These are phyloP conservation scores for Podaxis sp. DNA, from an alignment of 768 basidiomycete genomes.

Conservation along the genomic window DNA sequence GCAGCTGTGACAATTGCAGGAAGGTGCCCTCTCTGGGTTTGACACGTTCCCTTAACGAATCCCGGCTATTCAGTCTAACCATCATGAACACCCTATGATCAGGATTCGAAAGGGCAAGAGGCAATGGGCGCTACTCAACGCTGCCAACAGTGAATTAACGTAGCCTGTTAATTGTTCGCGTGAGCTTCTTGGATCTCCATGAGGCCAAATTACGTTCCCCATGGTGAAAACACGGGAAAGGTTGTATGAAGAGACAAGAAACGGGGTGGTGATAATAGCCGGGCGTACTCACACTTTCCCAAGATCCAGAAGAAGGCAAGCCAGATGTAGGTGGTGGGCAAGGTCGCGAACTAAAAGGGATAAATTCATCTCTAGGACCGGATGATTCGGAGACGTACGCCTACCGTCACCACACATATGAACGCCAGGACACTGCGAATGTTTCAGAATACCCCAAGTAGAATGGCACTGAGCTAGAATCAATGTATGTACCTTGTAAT, in stretches of 20 bases:
- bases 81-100: slow-evolving; percentile 6
- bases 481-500: slow-evolving; percentile 35
- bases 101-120: background rate
- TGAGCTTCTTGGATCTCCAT: slow-evolving; percentile 1
- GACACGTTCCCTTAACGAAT: slow-evolving; percentile 41
- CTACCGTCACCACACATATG: slow-evolving; percentile 39
- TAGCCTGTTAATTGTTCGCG: slow-evolving; percentile 33
- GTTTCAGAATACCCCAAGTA: background rate
- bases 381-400: slow-evolving; percentile 12
- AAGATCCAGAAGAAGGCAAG: slow-evolving; percentile 50
- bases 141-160: slow-evolving; percentile 50
- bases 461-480: background rate
- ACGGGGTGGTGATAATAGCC: slow-evolving; percentile 3
- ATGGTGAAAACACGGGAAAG: background rate
- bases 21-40: slow-evolving; percentile 31
- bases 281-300: slow-evolving; percentile 41
- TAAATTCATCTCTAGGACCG: background rate
- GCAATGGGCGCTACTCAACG: slow-evolving; percentile 32
- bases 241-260: slow-evolving; percentile 3
- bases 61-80: slow-evolving; percentile 44
- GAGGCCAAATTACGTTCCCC: slow-evolving; percentile 3
- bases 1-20: slow-evolving; percentile 25
- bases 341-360: slow-evolving; percentile 35
- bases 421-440: slow-evolving; percentile 37
- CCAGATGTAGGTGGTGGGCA: slow-evolving; percentile 48